Percentiles rank a stretch among this genome's conserved stretches.
phyloP scores from a whole-genome alignment of 305 asterid species.

The Fraxinus ornus region DNA sequence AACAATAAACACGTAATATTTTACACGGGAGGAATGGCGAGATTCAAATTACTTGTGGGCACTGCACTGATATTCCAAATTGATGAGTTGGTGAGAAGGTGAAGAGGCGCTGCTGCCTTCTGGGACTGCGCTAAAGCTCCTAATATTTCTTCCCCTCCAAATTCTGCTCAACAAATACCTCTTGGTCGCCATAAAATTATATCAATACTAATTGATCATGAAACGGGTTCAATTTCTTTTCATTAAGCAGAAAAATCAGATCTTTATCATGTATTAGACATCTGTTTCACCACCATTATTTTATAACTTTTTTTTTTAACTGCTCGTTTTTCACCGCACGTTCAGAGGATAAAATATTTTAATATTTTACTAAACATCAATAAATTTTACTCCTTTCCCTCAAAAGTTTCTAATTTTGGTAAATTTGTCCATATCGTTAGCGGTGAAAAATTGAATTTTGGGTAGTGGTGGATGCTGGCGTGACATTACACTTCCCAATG shows the following conservation, averaged over 20 bases:
- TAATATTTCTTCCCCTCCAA: slow-evolving; percentile 34
- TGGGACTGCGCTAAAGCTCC: slow-evolving; percentile 52
- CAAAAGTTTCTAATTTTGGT: background rate
- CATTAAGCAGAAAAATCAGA: background rate
- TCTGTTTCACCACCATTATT: too few relatives aligned
- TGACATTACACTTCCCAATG: background rate
- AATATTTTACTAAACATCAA: background rate
- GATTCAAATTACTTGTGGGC: slow-evolving; percentile 74
- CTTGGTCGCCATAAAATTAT: slow-evolving; percentile 50
- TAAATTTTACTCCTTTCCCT: background rate
- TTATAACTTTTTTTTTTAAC: too few relatives aligned
- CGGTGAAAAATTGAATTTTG: background rate
- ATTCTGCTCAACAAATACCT: slow-evolving; percentile 42
- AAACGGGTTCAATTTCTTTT: background rate
- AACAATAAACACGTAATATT: background rate
- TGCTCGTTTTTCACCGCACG: too few relatives aligned
- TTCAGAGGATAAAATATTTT: too few relatives aligned
- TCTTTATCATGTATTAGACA: background rate
- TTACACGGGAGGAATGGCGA: background rate
- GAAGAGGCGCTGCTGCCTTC: slow-evolving; percentile 37
- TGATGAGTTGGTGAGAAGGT: slow-evolving; percentile 67
- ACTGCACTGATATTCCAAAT: slow-evolving; percentile 68
- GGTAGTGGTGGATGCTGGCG: background rate
- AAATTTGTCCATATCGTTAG: background rate
- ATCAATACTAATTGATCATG: background rate